phyloP scores from a whole-genome alignment of 2,329 filamentous ascomycete genomes.

The Thermothelomyces thermophilus region DNA sequence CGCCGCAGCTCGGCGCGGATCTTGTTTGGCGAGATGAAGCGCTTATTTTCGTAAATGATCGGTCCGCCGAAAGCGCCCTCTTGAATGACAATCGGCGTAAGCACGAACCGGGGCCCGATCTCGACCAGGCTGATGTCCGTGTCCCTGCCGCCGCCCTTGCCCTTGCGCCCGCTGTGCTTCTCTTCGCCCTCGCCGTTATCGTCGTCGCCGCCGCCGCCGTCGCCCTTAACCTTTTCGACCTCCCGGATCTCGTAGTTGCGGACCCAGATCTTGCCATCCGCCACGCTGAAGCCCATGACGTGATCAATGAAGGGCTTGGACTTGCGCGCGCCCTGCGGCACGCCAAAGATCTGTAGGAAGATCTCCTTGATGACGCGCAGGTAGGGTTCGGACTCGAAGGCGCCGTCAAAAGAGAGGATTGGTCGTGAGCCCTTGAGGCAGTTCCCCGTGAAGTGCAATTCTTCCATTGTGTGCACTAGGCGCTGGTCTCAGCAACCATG shows the following conservation, averaged over 20 bases:
- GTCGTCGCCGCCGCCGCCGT: conserved; percentile 34
- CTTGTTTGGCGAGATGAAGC: conserved; percentile 95
- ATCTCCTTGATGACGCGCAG: conserved; percentile 82
- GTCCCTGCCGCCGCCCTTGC: conserved; percentile 42
- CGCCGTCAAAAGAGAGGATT: conserved; percentile 82
- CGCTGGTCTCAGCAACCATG: conserved; percentile 14
- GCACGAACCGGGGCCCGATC: conserved; percentile 86
- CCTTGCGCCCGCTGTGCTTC: conserved; percentile 34
- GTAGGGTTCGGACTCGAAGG: conserved; percentile 76
- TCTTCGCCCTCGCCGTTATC: conserved; percentile 37
- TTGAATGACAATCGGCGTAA: conserved; percentile 91
- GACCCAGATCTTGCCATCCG: conserved; percentile 93
- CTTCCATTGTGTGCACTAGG: conserved; percentile 90
- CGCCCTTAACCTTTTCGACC: conserved; percentile 55
- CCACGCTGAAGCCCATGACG: conserved; percentile 85
- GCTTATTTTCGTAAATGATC: conserved; percentile 96
- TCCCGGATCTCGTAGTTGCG: conserved; percentile 91
- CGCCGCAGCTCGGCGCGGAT: conserved; percentile 73
- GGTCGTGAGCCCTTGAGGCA: conserved; percentile 90
- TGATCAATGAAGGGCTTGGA: conserved; percentile 96
- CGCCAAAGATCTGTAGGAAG: conserved; percentile 83
- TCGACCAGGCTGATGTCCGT: conserved; percentile 81
- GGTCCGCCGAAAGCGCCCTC: conserved; percentile 93
- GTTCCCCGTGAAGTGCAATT: conserved; percentile 94
- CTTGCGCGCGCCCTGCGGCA: conserved; percentile 80